Conservation (phyloP, 78 protist species). For the Emiliania huxleyi region DNA sequence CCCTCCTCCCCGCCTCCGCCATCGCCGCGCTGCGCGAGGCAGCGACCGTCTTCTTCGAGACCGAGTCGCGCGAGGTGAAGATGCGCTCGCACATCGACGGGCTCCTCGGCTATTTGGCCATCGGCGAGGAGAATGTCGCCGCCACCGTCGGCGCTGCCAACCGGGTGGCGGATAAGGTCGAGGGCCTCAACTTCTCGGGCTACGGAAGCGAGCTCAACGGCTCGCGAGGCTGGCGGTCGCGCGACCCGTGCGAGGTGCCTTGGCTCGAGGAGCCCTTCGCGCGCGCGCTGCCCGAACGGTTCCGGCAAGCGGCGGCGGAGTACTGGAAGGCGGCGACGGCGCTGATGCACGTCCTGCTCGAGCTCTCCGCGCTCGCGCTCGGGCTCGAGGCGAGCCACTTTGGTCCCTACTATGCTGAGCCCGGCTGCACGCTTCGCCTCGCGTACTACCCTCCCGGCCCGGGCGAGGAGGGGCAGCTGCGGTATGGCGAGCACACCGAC, state of each 20-base stretch:
- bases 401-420: background rate
- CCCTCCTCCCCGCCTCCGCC: background rate
- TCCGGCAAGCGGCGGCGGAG: no score
- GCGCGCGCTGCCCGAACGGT: no score
- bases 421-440: background rate
- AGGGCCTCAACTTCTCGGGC: background rate
- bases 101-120: background rate
- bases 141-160: background rate
- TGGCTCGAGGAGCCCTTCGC: no score
- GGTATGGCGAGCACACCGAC: background rate
- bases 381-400: background rate
- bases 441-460: background rate
- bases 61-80: background rate
- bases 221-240: background rate
- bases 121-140: background rate
- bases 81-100: background rate
- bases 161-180: background rate
- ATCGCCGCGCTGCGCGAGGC: background rate
- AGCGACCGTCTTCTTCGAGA: background rate
- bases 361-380: background rate
- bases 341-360: background rate
- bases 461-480: background rate
- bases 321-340: background rate
- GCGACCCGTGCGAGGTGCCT: background rate
- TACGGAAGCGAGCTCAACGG: no score